These are phyloP conservation scores for Cenchrus fungigraminus DNA, from an alignment of 176 grass and related monocot genomes.

Conservation along the genomic window DNA sequence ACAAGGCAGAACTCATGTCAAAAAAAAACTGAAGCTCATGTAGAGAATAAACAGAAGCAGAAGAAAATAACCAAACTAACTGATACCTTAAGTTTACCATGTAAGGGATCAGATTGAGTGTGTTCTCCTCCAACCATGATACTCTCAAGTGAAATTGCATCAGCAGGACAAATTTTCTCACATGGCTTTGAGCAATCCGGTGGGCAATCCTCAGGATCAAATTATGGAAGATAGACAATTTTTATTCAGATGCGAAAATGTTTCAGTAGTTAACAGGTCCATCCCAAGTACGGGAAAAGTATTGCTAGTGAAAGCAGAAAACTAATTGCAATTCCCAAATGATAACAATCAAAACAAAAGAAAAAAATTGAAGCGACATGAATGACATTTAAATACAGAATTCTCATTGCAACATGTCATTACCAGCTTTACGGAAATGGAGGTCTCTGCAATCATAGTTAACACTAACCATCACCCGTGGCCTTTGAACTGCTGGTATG, in stretches of 20 bases:
- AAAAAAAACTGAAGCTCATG: conserved; percentile 1
- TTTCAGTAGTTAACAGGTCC: not conserved
- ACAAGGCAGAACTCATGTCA: conserved; percentile 21
- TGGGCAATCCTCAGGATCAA: conserved; percentile 87
- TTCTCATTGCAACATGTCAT: conserved; percentile 6
- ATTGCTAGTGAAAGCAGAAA: conserved; percentile 11
- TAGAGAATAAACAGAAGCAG: conserved; percentile 14
- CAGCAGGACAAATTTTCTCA: conserved; percentile 84
- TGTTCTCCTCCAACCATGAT: conserved; percentile 25
- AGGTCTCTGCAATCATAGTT: conserved; percentile 83
- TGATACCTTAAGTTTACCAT: conserved; percentile 63
- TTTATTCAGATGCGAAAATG: not conserved
- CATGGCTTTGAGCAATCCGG: conserved; percentile 74
- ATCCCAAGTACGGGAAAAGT: not conserved
- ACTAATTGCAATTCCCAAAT: not conserved
- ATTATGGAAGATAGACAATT: conserved; percentile 52
- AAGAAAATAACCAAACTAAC: conserved; percentile 18
- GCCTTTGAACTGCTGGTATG: conserved; percentile 58
- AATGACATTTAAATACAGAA: not conserved
- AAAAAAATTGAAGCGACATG: not conserved
- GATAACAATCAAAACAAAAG: conserved; percentile 4
- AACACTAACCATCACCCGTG: conserved; percentile 93
- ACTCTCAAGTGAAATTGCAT: conserved; percentile 70
- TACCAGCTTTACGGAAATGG: conserved; percentile 97
- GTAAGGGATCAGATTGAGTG: conserved; percentile 25